Conservation (phyloP, 371 early-diverging fungal species). For the Fennellomyces sp. region DNA sequence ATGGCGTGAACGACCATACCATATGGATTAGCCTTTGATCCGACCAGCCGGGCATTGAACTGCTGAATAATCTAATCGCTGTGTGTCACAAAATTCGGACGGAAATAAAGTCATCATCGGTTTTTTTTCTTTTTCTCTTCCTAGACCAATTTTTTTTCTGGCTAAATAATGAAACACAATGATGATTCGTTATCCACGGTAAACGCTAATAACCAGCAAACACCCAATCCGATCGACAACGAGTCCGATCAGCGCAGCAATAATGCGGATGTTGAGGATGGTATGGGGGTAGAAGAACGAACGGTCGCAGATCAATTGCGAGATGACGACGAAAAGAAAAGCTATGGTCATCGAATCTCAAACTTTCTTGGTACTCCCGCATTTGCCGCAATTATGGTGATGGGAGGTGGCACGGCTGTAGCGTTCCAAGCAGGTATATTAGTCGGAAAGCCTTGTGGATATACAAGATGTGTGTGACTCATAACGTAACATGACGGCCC, state of each 20-base stretch:
- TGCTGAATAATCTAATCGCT: no score
- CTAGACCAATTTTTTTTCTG: no score
- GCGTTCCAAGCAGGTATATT: constrained; percentile 12
- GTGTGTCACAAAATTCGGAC: no score
- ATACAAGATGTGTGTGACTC: background rate
- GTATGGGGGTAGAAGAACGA: no score
- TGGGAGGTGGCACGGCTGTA: constrained; percentile 12
- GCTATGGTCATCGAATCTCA: background rate
- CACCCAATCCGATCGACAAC: background rate
- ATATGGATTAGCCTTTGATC: constrained; percentile 9
- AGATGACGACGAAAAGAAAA: no score
- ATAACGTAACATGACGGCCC: background rate
- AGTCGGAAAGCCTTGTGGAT: background rate
- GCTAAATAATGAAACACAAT: no score
- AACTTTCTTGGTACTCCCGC: background rate
- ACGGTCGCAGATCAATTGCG: no score
- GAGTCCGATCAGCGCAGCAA: background rate
- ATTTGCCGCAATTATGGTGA: background rate
- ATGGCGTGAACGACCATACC: background rate
- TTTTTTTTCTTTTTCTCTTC: no score
- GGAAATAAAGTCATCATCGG: no score
- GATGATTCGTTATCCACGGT: no score
- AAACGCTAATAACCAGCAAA: background rate
- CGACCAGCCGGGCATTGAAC: no score
- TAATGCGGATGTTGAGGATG: no score